Percentiles rank a stretch among this genome's conserved stretches.
Conservation (phyloP, 768 basidiomycete species). For the Tricholoma matsutake region DNA sequence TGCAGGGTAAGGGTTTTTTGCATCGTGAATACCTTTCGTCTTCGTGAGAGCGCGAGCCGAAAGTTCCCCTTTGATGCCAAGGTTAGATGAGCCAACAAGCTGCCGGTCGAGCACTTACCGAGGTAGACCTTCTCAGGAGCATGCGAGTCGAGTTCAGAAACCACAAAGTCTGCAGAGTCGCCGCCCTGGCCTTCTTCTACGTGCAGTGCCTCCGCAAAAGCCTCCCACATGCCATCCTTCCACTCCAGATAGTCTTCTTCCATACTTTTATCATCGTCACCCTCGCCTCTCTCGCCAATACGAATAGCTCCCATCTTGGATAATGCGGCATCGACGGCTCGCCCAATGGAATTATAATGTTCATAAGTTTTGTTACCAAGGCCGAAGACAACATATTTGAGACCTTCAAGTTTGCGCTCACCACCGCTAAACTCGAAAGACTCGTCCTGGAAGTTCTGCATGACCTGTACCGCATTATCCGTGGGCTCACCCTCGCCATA, state of each 20-base stretch:
- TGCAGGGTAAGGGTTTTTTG: conserved; percentile 94
- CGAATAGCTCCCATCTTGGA: conserved; percentile 77
- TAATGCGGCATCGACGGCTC: conserved; percentile 71
- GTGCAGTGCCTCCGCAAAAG: conserved; percentile 74
- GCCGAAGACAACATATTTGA: conserved; percentile 94
- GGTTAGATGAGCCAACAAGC: conserved; percentile 10
- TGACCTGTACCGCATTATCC: conserved; percentile 92
- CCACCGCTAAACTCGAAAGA: conserved; percentile 87
- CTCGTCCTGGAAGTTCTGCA: conserved; percentile 87
- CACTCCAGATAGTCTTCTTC: conserved; percentile 99
- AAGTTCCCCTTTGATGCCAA: conserved; percentile 66
- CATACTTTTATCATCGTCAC: conserved; percentile 99
- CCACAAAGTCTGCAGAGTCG: conserved; percentile 90
- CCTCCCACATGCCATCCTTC: conserved; percentile 98
- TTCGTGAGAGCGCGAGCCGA: conserved; percentile 91
- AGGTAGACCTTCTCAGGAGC: conserved; percentile 90
- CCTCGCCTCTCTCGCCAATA: conserved; percentile 90
- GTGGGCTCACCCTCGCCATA: conserved; percentile 99
- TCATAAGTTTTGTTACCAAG: conserved; percentile 94
- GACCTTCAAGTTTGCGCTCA: conserved; percentile 67
- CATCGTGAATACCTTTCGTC: conserved; percentile 95
- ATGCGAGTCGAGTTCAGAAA: conserved; percentile 75
- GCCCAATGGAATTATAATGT: conserved; percentile 91
- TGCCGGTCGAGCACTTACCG: conserved; percentile 44
- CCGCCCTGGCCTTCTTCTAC: conserved; percentile 97